A percentile compares a stretch with the other conserved stretches of the same genome.
phyloP scores from a whole-genome alignment of 2,329 filamentous ascomycete species.

The Penicillium palitans region DNA sequence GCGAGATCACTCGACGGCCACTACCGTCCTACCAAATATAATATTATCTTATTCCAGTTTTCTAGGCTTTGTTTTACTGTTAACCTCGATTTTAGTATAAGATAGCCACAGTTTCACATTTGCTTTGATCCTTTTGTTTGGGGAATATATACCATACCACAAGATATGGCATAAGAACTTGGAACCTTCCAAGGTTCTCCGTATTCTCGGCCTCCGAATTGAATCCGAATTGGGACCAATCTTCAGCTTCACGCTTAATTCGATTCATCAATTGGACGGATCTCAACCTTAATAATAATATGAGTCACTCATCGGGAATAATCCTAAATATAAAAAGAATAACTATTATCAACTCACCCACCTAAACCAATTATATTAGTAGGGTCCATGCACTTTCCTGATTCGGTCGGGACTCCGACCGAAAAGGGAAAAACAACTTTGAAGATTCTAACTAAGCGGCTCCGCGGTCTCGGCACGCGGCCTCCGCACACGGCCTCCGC shows the following conservation, averaged over 20 bases:
- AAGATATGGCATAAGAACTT: no score
- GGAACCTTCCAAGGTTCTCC: no score
- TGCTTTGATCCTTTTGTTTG: neutral
- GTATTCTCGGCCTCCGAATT: no score
- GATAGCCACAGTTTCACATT: neutral
- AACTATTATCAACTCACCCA: no score
- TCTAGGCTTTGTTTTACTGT: neutral
- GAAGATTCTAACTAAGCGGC: neutral
- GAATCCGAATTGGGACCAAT: no score
- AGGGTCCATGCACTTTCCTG: neutral
- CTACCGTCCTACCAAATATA: neutral
- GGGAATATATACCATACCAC: no score
- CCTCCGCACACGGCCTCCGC: neutral
- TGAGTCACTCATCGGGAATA: neutral
- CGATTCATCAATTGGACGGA: no score
- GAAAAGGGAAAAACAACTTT: constrained; percentile 1
- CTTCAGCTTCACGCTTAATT: no score
- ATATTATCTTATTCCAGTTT: neutral
- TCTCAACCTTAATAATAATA: no score
- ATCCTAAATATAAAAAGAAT: no score
- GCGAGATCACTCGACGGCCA: neutral
- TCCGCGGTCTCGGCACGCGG: neutral
- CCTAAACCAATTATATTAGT: no score
- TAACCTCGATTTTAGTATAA: neutral
- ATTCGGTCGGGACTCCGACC: neutral